Conservation (phyloP, 441 rosid species). For the Jatropha podagrica region DNA sequence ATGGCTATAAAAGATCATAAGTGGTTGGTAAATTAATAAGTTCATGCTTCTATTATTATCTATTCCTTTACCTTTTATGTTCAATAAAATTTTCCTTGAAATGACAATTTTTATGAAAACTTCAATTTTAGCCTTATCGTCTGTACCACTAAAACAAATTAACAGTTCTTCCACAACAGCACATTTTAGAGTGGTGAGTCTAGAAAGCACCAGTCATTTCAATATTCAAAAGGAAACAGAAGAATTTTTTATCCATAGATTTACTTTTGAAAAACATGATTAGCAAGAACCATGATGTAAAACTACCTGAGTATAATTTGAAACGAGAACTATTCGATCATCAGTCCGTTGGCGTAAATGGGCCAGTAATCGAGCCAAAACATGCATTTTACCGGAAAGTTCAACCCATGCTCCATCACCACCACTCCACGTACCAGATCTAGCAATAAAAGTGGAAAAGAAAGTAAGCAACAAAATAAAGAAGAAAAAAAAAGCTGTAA, state of each 20-base stretch:
- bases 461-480: slow-evolving; percentile 16
- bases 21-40: background rate
- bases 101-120: background rate
- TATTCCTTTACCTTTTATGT: too few relatives aligned
- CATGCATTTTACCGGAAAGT: slow-evolving; percentile 98
- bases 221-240: slow-evolving; percentile 3
- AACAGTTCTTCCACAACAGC: background rate
- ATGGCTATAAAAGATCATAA: background rate
- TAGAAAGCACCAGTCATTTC: background rate
- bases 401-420: slow-evolving; percentile 98
- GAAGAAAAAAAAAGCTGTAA: slow-evolving; percentile 17
- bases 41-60: background rate
- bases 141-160: background rate
- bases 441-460: slow-evolving; percentile 26
- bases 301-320: slow-evolving; percentile 95
- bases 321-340: slow-evolving; percentile 96
- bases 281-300: slow-evolving; percentile 18
- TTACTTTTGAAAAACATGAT: slow-evolving; percentile 4
- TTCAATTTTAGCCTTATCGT: background rate
- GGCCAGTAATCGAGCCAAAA: slow-evolving; percentile 82
- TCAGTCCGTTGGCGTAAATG: slow-evolving; percentile 78
- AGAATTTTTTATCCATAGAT: background rate
- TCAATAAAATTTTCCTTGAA: too few relatives aligned
- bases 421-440: slow-evolving; percentile 96
- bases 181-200: background rate